These are phyloP conservation scores for Yamadazyma scolyti DNA, from an alignment of 805 yeast species.

Conservation along the genomic window DNA sequence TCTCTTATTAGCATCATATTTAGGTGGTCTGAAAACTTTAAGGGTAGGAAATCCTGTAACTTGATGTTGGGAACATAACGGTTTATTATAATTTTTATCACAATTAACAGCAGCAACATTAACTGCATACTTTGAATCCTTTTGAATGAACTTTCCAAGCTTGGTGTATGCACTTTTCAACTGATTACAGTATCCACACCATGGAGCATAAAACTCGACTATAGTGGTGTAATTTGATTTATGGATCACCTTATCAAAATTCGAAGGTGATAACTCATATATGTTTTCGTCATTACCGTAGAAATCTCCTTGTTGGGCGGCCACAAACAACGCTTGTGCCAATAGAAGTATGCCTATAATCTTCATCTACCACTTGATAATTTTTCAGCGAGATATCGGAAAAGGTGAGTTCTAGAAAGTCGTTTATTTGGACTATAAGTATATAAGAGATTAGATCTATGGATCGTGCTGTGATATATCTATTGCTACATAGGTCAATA, in stretches of 20 bases:
- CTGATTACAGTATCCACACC: conserved; percentile 94
- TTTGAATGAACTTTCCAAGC: conserved; percentile 57
- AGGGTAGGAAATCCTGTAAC: conserved; percentile 84
- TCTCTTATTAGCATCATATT: conserved; percentile 26
- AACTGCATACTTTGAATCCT: conserved; percentile 42
- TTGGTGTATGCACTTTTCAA: conserved; percentile 62
- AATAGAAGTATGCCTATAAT: conserved; percentile 2
- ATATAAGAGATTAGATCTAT: too few species aligned
- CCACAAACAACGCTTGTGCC: conserved; percentile 2
- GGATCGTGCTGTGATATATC: too few species aligned
- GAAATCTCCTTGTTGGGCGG: conserved; percentile 6
- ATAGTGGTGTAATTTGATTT: conserved; percentile 73
- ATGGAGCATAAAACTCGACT: conserved; percentile 92
- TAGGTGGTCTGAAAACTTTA: conserved; percentile 79
- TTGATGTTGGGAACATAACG: conserved; percentile 61
- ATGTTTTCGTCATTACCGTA: conserved; percentile 44
- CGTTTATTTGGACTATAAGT: too few species aligned
- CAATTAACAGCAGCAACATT: conserved; percentile 86
- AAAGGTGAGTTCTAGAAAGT: too few species aligned
- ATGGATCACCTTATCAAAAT: conserved; percentile 64
- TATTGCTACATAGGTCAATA: too few species aligned
- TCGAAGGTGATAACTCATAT: conserved; percentile 52
- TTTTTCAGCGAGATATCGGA: neutral
- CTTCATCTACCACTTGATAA: conserved; percentile 6
- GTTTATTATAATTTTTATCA: conserved; percentile 64